These are phyloP conservation scores for Dissophora globulifera DNA, from an alignment of 192 early-diverging fungal genomes.

Conservation along the genomic window DNA sequence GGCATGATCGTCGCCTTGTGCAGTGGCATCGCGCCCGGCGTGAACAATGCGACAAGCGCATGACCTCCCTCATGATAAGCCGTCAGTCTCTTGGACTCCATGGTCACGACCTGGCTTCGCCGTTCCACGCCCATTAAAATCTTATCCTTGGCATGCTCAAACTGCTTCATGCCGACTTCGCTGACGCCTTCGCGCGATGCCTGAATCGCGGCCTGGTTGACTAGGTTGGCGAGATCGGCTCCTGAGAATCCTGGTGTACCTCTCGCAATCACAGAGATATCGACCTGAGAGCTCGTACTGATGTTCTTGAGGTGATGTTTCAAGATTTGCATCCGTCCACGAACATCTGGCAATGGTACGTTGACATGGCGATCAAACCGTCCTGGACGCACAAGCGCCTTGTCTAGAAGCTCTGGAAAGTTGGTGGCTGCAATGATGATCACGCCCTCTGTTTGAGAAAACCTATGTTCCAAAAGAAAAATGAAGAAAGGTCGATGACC, in stretches of 20 bases:
- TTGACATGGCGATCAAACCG: slow-evolving; percentile 96
- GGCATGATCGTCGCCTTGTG: slow-evolving; percentile 99
- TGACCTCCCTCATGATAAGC: slow-evolving; percentile 99
- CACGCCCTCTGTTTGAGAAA: slow-evolving; percentile 94
- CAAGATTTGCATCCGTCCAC: slow-evolving; percentile 92
- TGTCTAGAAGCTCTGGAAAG: slow-evolving; percentile 96
- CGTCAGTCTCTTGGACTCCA: slow-evolving; percentile 86
- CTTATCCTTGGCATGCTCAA: slow-evolving; percentile 99
- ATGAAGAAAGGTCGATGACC: neutral
- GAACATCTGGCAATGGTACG: slow-evolving; percentile 97
- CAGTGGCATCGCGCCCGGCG: slow-evolving; percentile 93
- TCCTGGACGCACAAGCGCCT: slow-evolving; percentile 96
- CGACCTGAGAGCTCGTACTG: slow-evolving; percentile 73
- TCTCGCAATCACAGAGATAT: slow-evolving; percentile 87
- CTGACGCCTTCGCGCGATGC: slow-evolving; percentile 85
- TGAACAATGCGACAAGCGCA: slow-evolving; percentile 93
- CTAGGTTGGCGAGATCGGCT: slow-evolving; percentile 96
- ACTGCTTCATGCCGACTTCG: slow-evolving; percentile 79
- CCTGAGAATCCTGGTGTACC: slow-evolving; percentile 99
- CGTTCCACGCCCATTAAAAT: slow-evolving; percentile 99
- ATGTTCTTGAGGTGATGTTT: slow-evolving; percentile 90
- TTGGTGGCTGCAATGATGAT: slow-evolving; percentile 99
- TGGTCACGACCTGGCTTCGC: slow-evolving; percentile 90
- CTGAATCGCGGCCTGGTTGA: slow-evolving; percentile 97
- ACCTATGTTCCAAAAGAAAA: slow-evolving; percentile 57